phyloP scores from a whole-genome alignment of 495 filamentous ascomycete species.

The Penicillium egyptiacum region DNA sequence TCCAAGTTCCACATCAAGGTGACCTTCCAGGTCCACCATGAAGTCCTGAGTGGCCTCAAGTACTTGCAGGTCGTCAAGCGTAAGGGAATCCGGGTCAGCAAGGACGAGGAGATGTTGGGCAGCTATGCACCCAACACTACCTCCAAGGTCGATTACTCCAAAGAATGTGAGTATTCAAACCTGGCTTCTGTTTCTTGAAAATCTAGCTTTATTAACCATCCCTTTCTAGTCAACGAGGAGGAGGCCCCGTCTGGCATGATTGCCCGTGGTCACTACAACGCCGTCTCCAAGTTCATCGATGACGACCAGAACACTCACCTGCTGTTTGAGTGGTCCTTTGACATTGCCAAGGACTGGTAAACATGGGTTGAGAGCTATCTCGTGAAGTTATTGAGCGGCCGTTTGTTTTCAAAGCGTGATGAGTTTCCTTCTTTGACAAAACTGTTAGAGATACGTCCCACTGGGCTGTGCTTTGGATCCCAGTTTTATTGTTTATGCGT shows the following conservation, averaged over 20 bases:
- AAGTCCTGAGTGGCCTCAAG: constrained; percentile 90
- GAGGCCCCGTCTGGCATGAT: constrained; percentile 90
- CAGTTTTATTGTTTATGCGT: constrained; percentile 21
- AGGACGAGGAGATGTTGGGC: constrained; percentile 96
- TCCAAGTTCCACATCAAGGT: constrained; percentile 89
- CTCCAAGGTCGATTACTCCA: constrained; percentile 77
- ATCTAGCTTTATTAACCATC: not conserved
- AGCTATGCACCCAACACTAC: constrained; percentile 88
- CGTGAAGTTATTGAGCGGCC: constrained; percentile 33
- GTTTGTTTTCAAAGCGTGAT: constrained; percentile 35
- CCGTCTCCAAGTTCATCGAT: constrained; percentile 82
- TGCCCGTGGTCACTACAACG: constrained; percentile 81
- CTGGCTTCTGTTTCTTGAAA: not conserved
- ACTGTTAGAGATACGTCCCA: constrained; percentile 24
- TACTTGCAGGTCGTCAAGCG: constrained; percentile 92
- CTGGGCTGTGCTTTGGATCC: constrained; percentile 19
- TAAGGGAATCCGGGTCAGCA: constrained; percentile 78
- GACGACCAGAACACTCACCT: constrained; percentile 87
- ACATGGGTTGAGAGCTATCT: constrained; percentile 19
- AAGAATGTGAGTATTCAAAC: constrained; percentile 71
- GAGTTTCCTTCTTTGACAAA: constrained; percentile 34
- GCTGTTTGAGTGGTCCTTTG: constrained; percentile 89
- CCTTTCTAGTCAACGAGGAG: constrained; percentile 70
- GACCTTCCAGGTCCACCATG: constrained; percentile 90
- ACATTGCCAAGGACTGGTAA: constrained; percentile 91